Evolutionary conservation across 495 filamentous ascomycete genomes (phyloP).

Genomic region (Cryomyces minteri): DNA sequence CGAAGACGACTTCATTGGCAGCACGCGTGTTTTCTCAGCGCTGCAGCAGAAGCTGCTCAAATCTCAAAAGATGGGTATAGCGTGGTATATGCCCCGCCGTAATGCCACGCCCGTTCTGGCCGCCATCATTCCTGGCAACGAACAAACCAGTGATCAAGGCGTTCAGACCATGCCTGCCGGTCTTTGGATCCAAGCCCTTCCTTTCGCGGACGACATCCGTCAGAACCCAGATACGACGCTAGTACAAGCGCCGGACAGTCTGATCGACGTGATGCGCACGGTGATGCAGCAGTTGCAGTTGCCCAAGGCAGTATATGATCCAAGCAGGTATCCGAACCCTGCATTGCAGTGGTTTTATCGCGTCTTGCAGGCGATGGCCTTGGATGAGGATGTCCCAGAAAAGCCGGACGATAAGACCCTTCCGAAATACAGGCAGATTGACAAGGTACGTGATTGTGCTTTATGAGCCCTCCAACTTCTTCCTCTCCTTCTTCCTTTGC

Average conservation of each 20-base stretch:
- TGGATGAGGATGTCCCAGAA: slow-evolving; percentile 82
- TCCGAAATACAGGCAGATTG: slow-evolving; percentile 67
- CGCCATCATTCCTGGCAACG: slow-evolving; percentile 59
- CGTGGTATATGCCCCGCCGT: slow-evolving; percentile 72
- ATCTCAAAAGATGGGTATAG: slow-evolving; percentile 59
- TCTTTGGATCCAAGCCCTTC: slow-evolving; percentile 75
- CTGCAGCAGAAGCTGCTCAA: slow-evolving; percentile 72
- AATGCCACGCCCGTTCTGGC: slow-evolving; percentile 64
- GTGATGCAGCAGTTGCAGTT: slow-evolving; percentile 79
- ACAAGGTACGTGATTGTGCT: slow-evolving; percentile 35
- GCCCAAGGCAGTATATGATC: slow-evolving; percentile 68
- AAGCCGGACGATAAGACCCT: slow-evolving; percentile 65
- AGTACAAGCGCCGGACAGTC: slow-evolving; percentile 39
- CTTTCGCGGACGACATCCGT: slow-evolving; percentile 82
- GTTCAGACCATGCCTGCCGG: slow-evolving; percentile 62
- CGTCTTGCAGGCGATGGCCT: slow-evolving; percentile 76
- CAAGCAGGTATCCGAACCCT: slow-evolving; percentile 81
- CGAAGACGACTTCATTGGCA: slow-evolving; percentile 77
- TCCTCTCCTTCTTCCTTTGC: neutral
- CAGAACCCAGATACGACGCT: slow-evolving; percentile 44
- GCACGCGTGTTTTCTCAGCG: slow-evolving; percentile 80
- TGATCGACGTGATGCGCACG: slow-evolving; percentile 65
- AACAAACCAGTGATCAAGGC: slow-evolving; percentile 44
- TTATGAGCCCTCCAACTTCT: neutral
- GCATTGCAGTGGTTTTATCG: slow-evolving; percentile 95